phyloP scores from a whole-genome alignment of 2,329 filamentous ascomycete species.

The Fragosphaeria purpurea region DNA sequence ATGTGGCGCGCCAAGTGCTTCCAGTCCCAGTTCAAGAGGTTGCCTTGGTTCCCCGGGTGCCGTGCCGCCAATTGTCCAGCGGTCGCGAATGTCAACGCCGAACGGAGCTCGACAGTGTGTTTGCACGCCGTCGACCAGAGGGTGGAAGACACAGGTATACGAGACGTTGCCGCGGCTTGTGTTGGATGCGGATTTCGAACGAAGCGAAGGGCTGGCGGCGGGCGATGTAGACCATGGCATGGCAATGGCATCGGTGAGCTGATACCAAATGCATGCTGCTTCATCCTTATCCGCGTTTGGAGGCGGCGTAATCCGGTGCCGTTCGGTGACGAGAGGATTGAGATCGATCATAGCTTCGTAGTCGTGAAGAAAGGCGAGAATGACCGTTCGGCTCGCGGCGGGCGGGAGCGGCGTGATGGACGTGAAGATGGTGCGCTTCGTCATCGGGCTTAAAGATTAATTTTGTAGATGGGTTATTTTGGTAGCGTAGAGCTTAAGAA shows the following conservation, averaged over 20 bases:
- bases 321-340: constrained; percentile 70
- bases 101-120: constrained; percentile 79
- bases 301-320: constrained; percentile 58
- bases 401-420: constrained; percentile 68
- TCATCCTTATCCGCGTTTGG: constrained; percentile 60
- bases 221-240: constrained; percentile 35
- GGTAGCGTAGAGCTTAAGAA: too few species aligned
- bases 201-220: background rate
- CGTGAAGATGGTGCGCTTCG: constrained; percentile 62
- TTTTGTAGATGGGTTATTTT: too few species aligned
- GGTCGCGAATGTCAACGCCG: constrained; percentile 67
- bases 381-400: constrained; percentile 56
- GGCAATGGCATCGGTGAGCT: constrained; percentile 64
- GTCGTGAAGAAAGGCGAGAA: constrained; percentile 65
- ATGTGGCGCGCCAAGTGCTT: constrained; percentile 45
- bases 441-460: constrained; percentile 36
- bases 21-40: constrained; percentile 53
- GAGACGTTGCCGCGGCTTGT: constrained; percentile 53
- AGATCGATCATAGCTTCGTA: constrained; percentile 79
- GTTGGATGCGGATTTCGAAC: background rate
- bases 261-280: constrained; percentile 65
- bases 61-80: constrained; percentile 67
- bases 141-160: constrained; percentile 73
- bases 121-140: constrained; percentile 61
- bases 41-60: constrained; percentile 59